Conservation (phyloP, 2,329 filamentous ascomycete species). For the Trichoderma simmonsii region DNA sequence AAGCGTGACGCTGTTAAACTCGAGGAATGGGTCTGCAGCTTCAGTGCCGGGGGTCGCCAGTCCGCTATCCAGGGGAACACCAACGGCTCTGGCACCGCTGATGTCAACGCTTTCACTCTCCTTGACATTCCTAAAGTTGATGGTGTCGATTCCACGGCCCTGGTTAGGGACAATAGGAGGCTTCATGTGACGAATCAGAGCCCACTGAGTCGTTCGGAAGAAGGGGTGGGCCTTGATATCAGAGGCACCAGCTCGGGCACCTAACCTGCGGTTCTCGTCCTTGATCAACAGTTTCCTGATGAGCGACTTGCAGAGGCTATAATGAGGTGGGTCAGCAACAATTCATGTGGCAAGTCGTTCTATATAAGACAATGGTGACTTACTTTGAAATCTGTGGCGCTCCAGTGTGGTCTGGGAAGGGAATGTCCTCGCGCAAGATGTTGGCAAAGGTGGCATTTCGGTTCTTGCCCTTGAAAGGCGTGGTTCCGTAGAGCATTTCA, state of each 20-base stretch:
- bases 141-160: slow-evolving; percentile 84
- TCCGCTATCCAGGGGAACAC: slow-evolving; percentile 82
- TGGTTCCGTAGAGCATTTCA: slow-evolving; percentile 98
- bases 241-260: slow-evolving; percentile 89
- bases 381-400: slow-evolving; percentile 89
- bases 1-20: slow-evolving; percentile 97
- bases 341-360: background rate
- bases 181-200: slow-evolving; percentile 94
- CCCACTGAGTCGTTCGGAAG: slow-evolving; percentile 95
- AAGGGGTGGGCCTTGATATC: slow-evolving; percentile 97
- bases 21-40: slow-evolving; percentile 85
- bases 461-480: slow-evolving; percentile 99
- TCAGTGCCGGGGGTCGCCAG: slow-evolving; percentile 82
- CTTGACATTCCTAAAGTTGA: slow-evolving; percentile 98
- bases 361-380: slow-evolving; percentile 34
- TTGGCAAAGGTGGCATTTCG: slow-evolving; percentile 97
- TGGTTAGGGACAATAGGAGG: slow-evolving; percentile 93
- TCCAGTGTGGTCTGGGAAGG: slow-evolving; percentile 86
- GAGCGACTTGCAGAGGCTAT: slow-evolving; percentile 88
- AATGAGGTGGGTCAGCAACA: background rate
- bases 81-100: slow-evolving; percentile 62
- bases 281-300: slow-evolving; percentile 98
- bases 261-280: slow-evolving; percentile 89
- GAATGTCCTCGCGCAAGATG: slow-evolving; percentile 91
- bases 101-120: slow-evolving; percentile 95